Base-by-base conservation (phyloP, 108 stramenopile species). In the Nitzschia palea region DNA sequence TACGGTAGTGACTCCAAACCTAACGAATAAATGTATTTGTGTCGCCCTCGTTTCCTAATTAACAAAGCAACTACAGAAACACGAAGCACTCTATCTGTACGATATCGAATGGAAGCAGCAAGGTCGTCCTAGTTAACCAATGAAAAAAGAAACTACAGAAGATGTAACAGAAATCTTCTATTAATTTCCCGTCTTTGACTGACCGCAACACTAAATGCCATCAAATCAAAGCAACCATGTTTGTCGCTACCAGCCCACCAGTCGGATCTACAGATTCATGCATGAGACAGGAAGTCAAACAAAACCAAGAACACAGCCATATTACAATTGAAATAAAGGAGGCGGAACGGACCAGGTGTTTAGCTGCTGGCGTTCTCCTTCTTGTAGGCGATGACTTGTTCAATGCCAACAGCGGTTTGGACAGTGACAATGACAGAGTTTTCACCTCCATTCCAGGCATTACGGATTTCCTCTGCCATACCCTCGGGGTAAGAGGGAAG, bases 401-500 rank as follows among this genome's bases (percentile, higher is more conserved):
- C 93, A 72, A 88, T 86, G 30, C 93, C 93, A 42, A 96, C 89
- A 56, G 95, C 95, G 31, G 80, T 53, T 81, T 96, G 93, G 52
- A 96, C 95, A 48, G 93, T 85, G 68, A 84, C 85, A 61, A 74
- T 78, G 65, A 94, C 86, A 44, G 76, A 68, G 80, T 93, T 93
- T 64, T 94, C 95, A 66, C 96, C 99, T 37, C 84, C 96, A 28
- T 73, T 74, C 86, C 97, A 98, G n/a, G 90, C 88, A 44, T 82
- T 87, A 63, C 88, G 87, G 82, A 99, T 98, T 57, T 98, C 87
- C 33, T 96, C 64, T 26, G 89, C 98, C 85, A 98, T 85, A 27
- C 54, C 83, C 18, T 96, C 95, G 35, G 97, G 97, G 77, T 67
- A 78, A 17, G 77, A 61, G 58, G 99, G 99, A 55, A 98, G 94